A percentile compares a stretch with the other conserved stretches of the same genome.
Conservation (phyloP, 768 basidiomycete species). For the Mycena metata region DNA sequence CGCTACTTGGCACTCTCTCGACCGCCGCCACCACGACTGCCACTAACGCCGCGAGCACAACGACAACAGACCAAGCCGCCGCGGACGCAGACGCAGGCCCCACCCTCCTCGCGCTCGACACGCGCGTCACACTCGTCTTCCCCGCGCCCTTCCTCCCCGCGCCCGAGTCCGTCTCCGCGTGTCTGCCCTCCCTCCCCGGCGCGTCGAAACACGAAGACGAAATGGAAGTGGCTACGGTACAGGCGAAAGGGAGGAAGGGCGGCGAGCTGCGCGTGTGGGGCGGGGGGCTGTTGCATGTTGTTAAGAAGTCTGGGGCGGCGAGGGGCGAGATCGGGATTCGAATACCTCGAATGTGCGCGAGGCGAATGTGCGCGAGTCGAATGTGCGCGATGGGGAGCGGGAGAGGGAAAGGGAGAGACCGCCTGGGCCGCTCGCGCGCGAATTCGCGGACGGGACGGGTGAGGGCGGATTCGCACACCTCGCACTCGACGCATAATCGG, state of each 20-base stretch:
- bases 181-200: too few species aligned
- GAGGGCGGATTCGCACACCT: background rate
- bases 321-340: too few species aligned
- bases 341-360: too few species aligned
- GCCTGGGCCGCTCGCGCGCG: background rate
- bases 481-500: background rate
- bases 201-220: too few species aligned
- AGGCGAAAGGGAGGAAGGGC: slow-evolving; percentile 18
- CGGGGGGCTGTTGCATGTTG: slow-evolving; percentile 50
- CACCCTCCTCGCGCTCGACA: slow-evolving; percentile 31
- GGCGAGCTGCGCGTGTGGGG: slow-evolving; percentile 60
- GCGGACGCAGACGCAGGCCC: background rate
- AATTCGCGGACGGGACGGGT: background rate
- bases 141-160: slow-evolving; percentile 49
- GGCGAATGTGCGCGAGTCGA: too few species aligned
- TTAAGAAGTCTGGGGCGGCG: too few species aligned
- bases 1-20: too few species aligned
- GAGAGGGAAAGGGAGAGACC: background rate
- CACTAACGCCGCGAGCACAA: too few species aligned
- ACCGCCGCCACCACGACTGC: too few species aligned
- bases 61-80: background rate
- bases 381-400: background rate
- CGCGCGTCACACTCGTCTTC: slow-evolving; percentile 54
- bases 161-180: slow-evolving; percentile 50
- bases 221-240: too few species aligned